These are phyloP conservation scores for Exophiala spinifera DNA, from an alignment of 2,329 filamentous ascomycete species.

Conservation along the genomic window DNA sequence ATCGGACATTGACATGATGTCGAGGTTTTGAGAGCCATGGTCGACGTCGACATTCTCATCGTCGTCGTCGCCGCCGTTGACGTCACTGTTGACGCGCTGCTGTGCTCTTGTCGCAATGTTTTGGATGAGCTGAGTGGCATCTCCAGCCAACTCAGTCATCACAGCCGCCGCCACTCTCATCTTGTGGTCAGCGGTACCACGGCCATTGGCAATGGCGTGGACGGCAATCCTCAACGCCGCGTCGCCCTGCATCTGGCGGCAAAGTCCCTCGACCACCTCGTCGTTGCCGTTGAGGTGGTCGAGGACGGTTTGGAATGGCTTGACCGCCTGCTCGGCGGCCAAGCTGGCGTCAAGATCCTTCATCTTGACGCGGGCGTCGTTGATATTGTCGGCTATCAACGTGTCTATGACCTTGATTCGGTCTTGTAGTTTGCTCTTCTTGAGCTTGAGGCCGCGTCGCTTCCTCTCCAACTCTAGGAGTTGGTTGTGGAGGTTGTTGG, in stretches of 20 bases:
- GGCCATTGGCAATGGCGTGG: constrained; percentile 7
- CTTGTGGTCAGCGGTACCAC: constrained; percentile 6
- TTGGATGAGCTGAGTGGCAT: constrained; percentile 11
- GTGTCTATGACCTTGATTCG: neutral
- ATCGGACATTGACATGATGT: neutral
- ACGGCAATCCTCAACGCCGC: constrained; percentile 13
- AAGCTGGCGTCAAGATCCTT: constrained; percentile 3
- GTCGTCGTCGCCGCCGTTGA: neutral
- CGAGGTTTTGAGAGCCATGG: neutral
- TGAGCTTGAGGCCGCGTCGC: neutral
- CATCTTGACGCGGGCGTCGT: constrained; percentile 13
- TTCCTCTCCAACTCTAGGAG: neutral
- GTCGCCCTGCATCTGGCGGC: constrained; percentile 7
- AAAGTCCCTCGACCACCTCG: constrained; percentile 15
- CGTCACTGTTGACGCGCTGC: constrained; percentile 1
- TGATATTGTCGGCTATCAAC: constrained; percentile 12
- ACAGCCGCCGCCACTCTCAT: constrained; percentile 8
- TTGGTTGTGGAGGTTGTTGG: constrained; percentile 9
- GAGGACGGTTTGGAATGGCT: constrained; percentile 9
- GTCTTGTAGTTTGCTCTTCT: constrained; percentile 1
- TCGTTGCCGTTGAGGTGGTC: constrained; percentile 5
- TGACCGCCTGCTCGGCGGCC: constrained; percentile 3
- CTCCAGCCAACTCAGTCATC: constrained; percentile 19
- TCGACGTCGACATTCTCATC: too few relatives aligned
- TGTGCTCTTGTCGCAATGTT: constrained; percentile 8